Percentiles rank a stretch among this genome's conserved stretches.
phyloP scores from a whole-genome alignment of 129 eudicot species.

The Artemisia annua region DNA sequence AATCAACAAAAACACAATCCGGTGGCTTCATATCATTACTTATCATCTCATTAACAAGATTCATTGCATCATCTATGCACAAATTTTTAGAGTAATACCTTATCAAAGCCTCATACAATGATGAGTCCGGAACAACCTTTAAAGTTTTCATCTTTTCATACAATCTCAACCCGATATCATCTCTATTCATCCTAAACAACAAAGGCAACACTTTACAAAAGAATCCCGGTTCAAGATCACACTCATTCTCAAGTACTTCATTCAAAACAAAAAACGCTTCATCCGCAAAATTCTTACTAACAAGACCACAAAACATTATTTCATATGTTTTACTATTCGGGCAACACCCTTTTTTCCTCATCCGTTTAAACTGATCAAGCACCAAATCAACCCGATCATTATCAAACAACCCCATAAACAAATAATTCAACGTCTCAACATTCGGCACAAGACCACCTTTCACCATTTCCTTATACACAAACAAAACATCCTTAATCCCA shows the following conservation, averaged over 20 bases:
- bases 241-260: conserved; percentile 50
- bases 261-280: conserved; percentile 53
- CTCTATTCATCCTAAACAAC: conserved; percentile 43
- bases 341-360: conserved; percentile 59
- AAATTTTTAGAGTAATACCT: conserved; percentile 41
- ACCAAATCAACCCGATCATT: conserved; percentile 50
- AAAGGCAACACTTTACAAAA: conserved; percentile 46
- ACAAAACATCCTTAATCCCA: conserved; percentile 55
- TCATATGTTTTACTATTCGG: conserved; percentile 68
- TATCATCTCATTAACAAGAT: conserved; percentile 54
- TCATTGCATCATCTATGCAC: conserved; percentile 48
- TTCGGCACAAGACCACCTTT: conserved; percentile 56
- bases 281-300: conserved; percentile 39
- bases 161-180: conserved; percentile 45
- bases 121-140: conserved; percentile 48
- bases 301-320: conserved; percentile 56
- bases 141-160: conserved; percentile 58
- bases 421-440: conserved; percentile 55
- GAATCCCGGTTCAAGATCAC: conserved; percentile 50
- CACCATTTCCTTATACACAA: conserved; percentile 86
- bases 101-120: conserved; percentile 49
- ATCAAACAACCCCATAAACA: conserved; percentile 59
- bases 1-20: conserved; percentile 43
- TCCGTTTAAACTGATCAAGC: conserved; percentile 63
- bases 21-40: conserved; percentile 38